These are phyloP conservation scores for Populus euphratica DNA, from an alignment of 345 rosid species.

Conservation along the genomic window DNA sequence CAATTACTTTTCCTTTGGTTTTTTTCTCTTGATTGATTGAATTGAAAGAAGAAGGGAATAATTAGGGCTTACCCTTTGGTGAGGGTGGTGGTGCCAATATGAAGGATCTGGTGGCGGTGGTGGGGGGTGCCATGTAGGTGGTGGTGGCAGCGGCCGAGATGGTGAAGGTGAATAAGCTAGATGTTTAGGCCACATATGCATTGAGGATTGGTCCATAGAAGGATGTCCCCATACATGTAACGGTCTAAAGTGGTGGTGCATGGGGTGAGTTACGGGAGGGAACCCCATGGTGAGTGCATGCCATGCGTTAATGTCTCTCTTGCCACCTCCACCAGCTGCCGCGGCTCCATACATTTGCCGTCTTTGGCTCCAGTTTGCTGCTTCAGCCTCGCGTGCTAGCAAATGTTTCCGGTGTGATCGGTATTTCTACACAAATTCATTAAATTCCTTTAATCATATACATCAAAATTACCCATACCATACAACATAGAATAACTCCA, in stretches of 20 bases:
- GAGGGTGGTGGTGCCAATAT: constrained; percentile 59
- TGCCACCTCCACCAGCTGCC: constrained; percentile 36
- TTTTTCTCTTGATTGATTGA: not conserved
- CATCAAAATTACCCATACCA: not conserved
- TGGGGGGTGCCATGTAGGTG: constrained; percentile 38
- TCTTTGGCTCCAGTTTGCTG: constrained; percentile 71
- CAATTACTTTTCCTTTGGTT: not conserved
- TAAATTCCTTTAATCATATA: not conserved
- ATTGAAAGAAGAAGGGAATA: not conserved
- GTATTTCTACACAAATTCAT: constrained; percentile 55
- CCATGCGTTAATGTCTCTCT: constrained; percentile 50
- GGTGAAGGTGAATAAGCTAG: constrained; percentile 34
- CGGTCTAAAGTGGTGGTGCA: constrained; percentile 59
- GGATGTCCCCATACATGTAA: constrained; percentile 95
- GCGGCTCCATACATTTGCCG: constrained; percentile 53
- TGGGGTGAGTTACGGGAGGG: constrained; percentile 51
- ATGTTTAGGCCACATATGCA: constrained; percentile 73
- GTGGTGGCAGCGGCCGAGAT: constrained; percentile 26
- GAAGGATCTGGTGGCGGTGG: constrained; percentile 35
- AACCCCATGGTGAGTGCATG: constrained; percentile 69
- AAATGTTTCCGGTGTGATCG: constrained; percentile 83
- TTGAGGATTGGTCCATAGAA: constrained; percentile 33
- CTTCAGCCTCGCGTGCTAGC: constrained; percentile 79
- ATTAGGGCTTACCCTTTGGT: constrained; percentile 34
- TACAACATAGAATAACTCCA: not conserved